Evolutionary conservation across 2,329 filamentous ascomycete species (phyloP).

Genomic region (Neonectria coccinea): DNA sequence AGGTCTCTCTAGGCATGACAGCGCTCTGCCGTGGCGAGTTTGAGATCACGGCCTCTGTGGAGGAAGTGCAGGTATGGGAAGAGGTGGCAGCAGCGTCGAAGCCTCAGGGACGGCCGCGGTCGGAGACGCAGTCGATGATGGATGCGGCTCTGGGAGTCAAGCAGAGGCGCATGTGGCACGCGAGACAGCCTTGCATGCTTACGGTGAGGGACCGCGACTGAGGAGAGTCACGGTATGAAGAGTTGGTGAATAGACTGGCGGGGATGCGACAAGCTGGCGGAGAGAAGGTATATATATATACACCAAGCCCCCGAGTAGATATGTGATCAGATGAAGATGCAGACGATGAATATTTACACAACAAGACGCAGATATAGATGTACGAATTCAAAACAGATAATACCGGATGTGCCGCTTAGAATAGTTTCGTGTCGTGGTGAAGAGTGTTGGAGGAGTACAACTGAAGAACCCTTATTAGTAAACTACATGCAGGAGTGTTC

Average conservation of each 20-base stretch:
- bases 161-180: constrained; percentile 74
- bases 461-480: neutral
- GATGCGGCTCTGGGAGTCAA: constrained; percentile 69
- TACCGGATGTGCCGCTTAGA: neutral
- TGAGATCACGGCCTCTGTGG: constrained; percentile 82
- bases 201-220: constrained; percentile 61
- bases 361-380: constrained; percentile 7
- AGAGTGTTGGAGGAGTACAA: neutral
- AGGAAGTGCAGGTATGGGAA: constrained; percentile 75
- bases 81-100: constrained; percentile 46
- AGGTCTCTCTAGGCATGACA: constrained; percentile 76
- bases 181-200: constrained; percentile 67
- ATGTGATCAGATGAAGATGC: constrained; percentile 25
- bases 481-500: neutral
- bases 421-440: neutral
- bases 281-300: neutral
- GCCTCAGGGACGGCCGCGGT: constrained; percentile 53
- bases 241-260: constrained; percentile 22
- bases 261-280: constrained; percentile 1
- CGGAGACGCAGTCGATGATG: constrained; percentile 68
- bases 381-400: constrained; percentile 18
- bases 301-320: constrained; percentile 23
- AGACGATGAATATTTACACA: constrained; percentile 25
- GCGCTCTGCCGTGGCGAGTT: constrained; percentile 84
- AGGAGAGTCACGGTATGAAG: constrained; percentile 16